These are phyloP conservation scores for Xylariaceae sp. DNA, from an alignment of 2,329 filamentous ascomycete species.

Conservation along the genomic window DNA sequence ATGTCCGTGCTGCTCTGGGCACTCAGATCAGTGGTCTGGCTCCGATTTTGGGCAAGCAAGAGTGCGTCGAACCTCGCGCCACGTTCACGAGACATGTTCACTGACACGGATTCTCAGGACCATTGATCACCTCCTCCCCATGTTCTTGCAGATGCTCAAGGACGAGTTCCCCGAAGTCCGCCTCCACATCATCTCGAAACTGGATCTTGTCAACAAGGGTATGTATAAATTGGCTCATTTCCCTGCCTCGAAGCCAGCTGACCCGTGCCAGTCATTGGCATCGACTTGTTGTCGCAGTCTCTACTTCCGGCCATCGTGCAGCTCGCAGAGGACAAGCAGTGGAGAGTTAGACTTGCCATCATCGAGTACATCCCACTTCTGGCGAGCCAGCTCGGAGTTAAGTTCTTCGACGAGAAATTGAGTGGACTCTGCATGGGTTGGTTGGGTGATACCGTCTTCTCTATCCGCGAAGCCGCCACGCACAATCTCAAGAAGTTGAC, in stretches of 20 bases:
- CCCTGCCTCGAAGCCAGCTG: constrained; percentile 13
- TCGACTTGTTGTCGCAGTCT: constrained; percentile 93
- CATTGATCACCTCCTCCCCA: constrained; percentile 91
- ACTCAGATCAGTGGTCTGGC: constrained; percentile 97
- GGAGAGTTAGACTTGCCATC: constrained; percentile 94
- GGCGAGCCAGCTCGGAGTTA: constrained; percentile 89
- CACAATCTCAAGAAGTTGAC: constrained; percentile 98
- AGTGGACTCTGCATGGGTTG: constrained; percentile 96
- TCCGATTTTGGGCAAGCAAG: constrained; percentile 95
- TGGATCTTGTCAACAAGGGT: constrained; percentile 97
- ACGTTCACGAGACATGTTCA: constrained; percentile 14
- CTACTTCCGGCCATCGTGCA: constrained; percentile 96
- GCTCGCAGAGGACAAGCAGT: constrained; percentile 98
- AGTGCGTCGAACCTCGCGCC: constrained; percentile 54
- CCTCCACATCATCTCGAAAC: constrained; percentile 99
- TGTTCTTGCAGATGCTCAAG: constrained; percentile 99
- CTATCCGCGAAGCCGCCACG: constrained; percentile 94
- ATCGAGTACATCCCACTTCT: constrained; percentile 98
- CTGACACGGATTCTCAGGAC: constrained; percentile 55
- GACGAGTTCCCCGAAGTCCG: constrained; percentile 98
- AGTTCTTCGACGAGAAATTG: constrained; percentile 98
- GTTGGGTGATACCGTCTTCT: constrained; percentile 98
- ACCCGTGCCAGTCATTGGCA: constrained; percentile 75
- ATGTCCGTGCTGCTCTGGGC: constrained; percentile 90
- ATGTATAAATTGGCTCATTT: constrained; percentile 27